Percentiles rank a stretch among this genome's conserved stretches.
Evolutionary conservation across 305 asterid species (phyloP).

Genomic region (Fraxinus latifolia): DNA sequence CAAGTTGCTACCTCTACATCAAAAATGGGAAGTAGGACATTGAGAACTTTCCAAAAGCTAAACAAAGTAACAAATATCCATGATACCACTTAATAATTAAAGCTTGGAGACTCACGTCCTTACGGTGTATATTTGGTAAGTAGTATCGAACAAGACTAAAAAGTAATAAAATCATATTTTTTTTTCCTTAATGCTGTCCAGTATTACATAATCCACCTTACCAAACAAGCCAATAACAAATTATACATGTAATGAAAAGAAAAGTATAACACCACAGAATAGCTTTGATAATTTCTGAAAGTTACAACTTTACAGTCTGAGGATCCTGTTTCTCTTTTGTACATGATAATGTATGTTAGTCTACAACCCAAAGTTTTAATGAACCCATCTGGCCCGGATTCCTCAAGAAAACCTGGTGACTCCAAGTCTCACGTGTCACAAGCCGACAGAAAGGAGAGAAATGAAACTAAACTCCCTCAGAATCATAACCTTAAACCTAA

Average conservation of each 20-base stretch:
- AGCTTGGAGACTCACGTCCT: neutral
- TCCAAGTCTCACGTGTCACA: slow-evolving; percentile 17
- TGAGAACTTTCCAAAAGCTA: neutral
- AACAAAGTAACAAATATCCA: neutral
- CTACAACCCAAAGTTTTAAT: slow-evolving; percentile 23
- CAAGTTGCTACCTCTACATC: neutral
- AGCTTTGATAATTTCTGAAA: slow-evolving; percentile 23
- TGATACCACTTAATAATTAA: neutral
- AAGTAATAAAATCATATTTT: no score
- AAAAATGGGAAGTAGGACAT: neutral
- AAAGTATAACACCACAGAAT: slow-evolving; percentile 21
- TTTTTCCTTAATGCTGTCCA: neutral
- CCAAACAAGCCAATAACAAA: neutral
- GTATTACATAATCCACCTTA: neutral
- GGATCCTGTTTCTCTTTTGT: slow-evolving; percentile 30
- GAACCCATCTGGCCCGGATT: slow-evolving; percentile 15
- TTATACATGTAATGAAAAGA: slow-evolving; percentile 2
- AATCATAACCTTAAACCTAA: slow-evolving; percentile 17
- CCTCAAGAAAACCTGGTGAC: slow-evolving; percentile 16
- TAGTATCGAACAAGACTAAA: neutral
- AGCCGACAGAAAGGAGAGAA: slow-evolving; percentile 7
- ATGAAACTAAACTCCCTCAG: slow-evolving; percentile 21
- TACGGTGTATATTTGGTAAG: neutral
- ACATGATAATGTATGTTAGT: slow-evolving; percentile 28
- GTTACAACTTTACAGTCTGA: slow-evolving; percentile 34